A percentile compares a stretch with the other conserved stretches of the same genome.
These are phyloP conservation scores for Eustoma russellianum DNA, from an alignment of 257 asterid species.

Conservation along the genomic window DNA sequence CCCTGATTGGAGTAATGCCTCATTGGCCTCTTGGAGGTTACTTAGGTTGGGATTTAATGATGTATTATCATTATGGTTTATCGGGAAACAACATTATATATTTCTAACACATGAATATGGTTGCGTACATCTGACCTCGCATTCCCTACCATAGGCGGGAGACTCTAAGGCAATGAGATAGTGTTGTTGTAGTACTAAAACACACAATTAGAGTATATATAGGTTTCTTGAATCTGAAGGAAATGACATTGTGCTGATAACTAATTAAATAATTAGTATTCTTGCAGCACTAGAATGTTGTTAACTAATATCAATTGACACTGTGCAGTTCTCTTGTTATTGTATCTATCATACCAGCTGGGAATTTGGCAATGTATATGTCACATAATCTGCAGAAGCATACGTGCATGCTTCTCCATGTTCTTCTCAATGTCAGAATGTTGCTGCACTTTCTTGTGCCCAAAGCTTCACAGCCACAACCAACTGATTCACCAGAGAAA, in stretches of 20 bases:
- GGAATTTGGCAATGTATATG: slow-evolving; percentile 72
- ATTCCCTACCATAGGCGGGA: too few relatives aligned
- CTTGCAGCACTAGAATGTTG: neutral
- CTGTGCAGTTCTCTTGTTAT: slow-evolving; percentile 60
- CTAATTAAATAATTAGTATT: neutral
- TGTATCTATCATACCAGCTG: slow-evolving; percentile 60
- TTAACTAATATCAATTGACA: neutral
- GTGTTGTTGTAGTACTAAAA: too few relatives aligned
- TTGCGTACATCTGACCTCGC: too few relatives aligned
- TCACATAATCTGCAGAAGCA: slow-evolving; percentile 28
- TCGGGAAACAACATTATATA: too few relatives aligned
- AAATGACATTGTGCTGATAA: neutral
- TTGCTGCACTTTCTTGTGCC: slow-evolving; percentile 49
- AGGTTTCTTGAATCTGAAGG: neutral
- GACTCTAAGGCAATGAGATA: too few relatives aligned
- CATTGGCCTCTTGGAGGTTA: too few relatives aligned
- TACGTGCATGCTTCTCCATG: slow-evolving; percentile 42
- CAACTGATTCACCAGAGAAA: slow-evolving; percentile 22
- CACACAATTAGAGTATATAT: neutral
- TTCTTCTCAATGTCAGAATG: slow-evolving; percentile 38
- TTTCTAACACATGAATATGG: too few relatives aligned
- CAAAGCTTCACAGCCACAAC: slow-evolving; percentile 34
- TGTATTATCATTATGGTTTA: too few relatives aligned
- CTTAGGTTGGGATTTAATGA: neutral
- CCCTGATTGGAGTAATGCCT: too few relatives aligned